Conservation (phyloP, 2,329 filamentous ascomycete species). For the Colletotrichum liriopes region DNA sequence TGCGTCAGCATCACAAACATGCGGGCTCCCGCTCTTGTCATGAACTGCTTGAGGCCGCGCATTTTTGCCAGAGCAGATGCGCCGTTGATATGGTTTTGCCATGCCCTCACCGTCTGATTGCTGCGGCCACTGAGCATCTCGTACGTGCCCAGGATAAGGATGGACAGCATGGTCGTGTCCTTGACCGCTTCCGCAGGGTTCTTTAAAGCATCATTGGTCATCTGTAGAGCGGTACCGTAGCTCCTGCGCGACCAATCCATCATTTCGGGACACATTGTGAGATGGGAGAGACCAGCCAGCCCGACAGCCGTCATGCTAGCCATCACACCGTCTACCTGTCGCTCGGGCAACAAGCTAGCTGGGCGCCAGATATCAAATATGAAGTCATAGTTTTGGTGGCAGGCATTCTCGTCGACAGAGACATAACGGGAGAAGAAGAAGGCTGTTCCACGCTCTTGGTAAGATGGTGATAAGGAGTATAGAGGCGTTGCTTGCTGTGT, state of each 20-base stretch:
- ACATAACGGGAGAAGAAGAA: constrained; percentile 69
- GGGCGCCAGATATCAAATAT: constrained; percentile 69
- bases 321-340: constrained; percentile 62
- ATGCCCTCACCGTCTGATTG: constrained; percentile 63
- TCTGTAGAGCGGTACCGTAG: constrained; percentile 66
- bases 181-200: constrained; percentile 60
- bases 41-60: constrained; percentile 64
- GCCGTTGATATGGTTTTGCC: constrained; percentile 69
- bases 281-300: constrained; percentile 65
- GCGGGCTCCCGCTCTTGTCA: constrained; percentile 60
- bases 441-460: constrained; percentile 62
- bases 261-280: constrained; percentile 58
- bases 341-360: constrained; percentile 50
- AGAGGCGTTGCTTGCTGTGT: constrained; percentile 49
- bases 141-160: constrained; percentile 69
- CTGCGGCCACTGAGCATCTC: constrained; percentile 67
- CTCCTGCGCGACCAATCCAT: constrained; percentile 65
- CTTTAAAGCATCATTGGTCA: constrained; percentile 66
- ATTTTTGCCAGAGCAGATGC: constrained; percentile 66
- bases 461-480: constrained; percentile 53
- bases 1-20: constrained; percentile 71
- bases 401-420: constrained; percentile 60
- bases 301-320: constrained; percentile 71
- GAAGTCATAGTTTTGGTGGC: constrained; percentile 67
- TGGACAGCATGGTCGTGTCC: constrained; percentile 67